Evolutionary conservation across 2,329 filamentous ascomycete species (phyloP).

Genomic region (Madurella fahalii): DNA sequence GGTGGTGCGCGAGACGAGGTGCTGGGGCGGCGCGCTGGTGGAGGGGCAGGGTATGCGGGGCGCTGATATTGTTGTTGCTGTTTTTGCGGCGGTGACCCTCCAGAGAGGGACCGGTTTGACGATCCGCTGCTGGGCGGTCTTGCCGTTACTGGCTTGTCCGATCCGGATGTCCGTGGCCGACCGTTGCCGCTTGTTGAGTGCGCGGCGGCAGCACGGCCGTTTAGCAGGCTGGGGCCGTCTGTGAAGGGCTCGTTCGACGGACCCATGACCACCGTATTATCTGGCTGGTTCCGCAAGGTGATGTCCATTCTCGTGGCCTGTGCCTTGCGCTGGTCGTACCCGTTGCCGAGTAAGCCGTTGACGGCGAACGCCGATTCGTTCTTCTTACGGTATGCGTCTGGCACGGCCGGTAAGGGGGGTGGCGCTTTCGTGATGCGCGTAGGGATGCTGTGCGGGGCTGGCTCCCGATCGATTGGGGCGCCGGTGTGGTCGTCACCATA

Average conservation of each 20-base stretch:
- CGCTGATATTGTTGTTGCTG: conserved; percentile 27
- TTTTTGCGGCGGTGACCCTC: conserved; percentile 2
- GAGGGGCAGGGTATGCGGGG: not conserved
- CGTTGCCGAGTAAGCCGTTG: conserved; percentile 48
- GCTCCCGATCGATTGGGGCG: conserved; percentile 42
- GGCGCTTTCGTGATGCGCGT: not conserved
- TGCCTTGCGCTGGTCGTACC: conserved; percentile 45
- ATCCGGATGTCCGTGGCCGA: conserved; percentile 3
- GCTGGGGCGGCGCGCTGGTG: conserved; percentile 11
- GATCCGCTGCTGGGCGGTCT: conserved; percentile 14
- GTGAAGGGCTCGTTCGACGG: conserved; percentile 43
- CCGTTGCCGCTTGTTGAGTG: not conserved
- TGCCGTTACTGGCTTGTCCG: conserved; percentile 26
- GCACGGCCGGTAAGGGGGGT: conserved; percentile 31
- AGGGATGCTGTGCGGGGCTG: too few species aligned
- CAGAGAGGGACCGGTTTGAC: conserved; percentile 38
- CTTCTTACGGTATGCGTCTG: conserved; percentile 31
- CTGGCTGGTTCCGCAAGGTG: conserved; percentile 10
- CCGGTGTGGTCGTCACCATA: not conserved
- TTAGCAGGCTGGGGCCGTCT: conserved; percentile 55
- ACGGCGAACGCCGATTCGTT: conserved; percentile 45
- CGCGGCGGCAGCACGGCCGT: conserved; percentile 29
- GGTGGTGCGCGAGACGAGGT: conserved; percentile 11
- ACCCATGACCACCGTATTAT: conserved; percentile 17
- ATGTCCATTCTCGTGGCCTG: conserved; percentile 28